A percentile compares a stretch with the other conserved stretches of the same genome.
Evolutionary conservation across 1,139 yeast species (phyloP).

Genomic region (Kurtzmaniella quercitrusa): DNA sequence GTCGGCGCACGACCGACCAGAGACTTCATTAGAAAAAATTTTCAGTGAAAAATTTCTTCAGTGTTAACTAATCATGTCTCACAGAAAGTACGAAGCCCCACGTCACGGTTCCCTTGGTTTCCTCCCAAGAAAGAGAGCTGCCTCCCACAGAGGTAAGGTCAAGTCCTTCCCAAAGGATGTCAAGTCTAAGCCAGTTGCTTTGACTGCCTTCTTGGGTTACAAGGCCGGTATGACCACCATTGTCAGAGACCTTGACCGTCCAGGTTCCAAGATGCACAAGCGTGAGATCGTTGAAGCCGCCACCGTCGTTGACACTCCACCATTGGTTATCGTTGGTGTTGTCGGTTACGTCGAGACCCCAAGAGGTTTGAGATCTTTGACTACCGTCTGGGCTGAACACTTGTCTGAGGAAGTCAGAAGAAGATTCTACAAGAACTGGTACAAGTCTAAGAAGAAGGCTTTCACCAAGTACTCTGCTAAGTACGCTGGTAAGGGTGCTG

Average conservation of each 20-base stretch:
- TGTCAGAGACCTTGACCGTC: slow-evolving; percentile 99
- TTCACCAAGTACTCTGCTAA: slow-evolving; percentile 99
- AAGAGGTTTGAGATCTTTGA: slow-evolving; percentile 98
- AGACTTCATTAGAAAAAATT: neutral
- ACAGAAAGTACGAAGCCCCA: slow-evolving; percentile 99
- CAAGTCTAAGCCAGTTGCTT: slow-evolving; percentile 96
- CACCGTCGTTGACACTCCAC: slow-evolving; percentile 99
- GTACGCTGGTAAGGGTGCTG: slow-evolving; percentile 89
- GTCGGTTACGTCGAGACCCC: slow-evolving; percentile 99
- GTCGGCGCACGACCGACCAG: slow-evolving; percentile 1
- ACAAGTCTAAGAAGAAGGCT: slow-evolving; percentile 99
- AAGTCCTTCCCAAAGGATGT: slow-evolving; percentile 99
- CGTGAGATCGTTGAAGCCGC: slow-evolving; percentile 99
- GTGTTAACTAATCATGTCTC: slow-evolving; percentile 69
- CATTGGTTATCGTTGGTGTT: slow-evolving; percentile 98
- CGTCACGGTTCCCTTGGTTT: slow-evolving; percentile 99
- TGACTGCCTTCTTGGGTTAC: slow-evolving; percentile 99
- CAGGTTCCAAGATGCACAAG: slow-evolving; percentile 99
- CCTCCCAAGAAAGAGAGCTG: slow-evolving; percentile 99
- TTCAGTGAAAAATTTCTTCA: slow-evolving; percentile 9
- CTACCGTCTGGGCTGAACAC: slow-evolving; percentile 99
- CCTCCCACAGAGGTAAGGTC: slow-evolving; percentile 97
- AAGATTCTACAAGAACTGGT: slow-evolving; percentile 99
- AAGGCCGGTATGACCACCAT: slow-evolving; percentile 99
- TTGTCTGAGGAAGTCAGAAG: slow-evolving; percentile 98